Evolutionary conservation across 768 basidiomycete species (phyloP).

Genomic region (Crucibulum laeve): DNA sequence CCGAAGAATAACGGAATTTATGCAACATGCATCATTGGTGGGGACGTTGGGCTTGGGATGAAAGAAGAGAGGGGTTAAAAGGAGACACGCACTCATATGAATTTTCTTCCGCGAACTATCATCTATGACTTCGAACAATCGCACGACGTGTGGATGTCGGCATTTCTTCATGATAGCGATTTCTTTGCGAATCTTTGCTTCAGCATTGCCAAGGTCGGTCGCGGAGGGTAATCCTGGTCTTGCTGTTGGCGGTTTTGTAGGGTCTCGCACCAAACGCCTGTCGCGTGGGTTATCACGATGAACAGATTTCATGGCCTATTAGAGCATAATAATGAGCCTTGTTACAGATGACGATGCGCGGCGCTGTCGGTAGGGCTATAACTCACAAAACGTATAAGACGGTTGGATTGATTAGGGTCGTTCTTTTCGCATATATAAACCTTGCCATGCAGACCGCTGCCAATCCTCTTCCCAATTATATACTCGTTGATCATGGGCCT

Average conservation of each 20-base stretch:
- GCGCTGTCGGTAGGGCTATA: not conserved
- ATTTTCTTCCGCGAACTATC: conserved; percentile 85
- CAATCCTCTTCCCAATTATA: conserved; percentile 68
- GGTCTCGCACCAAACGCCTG: conserved; percentile 31
- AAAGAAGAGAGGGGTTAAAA: not conserved
- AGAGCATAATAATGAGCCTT: not conserved
- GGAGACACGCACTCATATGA: conserved; percentile 76
- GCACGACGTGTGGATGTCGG: conserved; percentile 83
- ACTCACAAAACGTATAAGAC: conserved; percentile 41
- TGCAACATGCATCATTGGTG: not conserved
- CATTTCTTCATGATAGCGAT: conserved; percentile 99
- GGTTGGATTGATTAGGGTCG: conserved; percentile 35
- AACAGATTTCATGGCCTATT: conserved; percentile 77
- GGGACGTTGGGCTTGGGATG: not conserved
- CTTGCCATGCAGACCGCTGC: conserved; percentile 87
- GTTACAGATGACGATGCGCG: too few relatives aligned
- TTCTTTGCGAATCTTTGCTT: conserved; percentile 85
- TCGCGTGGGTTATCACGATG: conserved; percentile 68
- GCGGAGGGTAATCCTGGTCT: conserved; percentile 52
- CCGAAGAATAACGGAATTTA: conserved; percentile 5
- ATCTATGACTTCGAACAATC: conserved; percentile 92
- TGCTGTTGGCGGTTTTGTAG: conserved; percentile 31
- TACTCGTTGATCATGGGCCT: conserved; percentile 80
- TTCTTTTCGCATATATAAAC: conserved; percentile 65
- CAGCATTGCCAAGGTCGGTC: conserved; percentile 68